Base-by-base conservation (phyloP, 495 filamentous ascomycete species). In the Tuber umbilicatum region DNA sequence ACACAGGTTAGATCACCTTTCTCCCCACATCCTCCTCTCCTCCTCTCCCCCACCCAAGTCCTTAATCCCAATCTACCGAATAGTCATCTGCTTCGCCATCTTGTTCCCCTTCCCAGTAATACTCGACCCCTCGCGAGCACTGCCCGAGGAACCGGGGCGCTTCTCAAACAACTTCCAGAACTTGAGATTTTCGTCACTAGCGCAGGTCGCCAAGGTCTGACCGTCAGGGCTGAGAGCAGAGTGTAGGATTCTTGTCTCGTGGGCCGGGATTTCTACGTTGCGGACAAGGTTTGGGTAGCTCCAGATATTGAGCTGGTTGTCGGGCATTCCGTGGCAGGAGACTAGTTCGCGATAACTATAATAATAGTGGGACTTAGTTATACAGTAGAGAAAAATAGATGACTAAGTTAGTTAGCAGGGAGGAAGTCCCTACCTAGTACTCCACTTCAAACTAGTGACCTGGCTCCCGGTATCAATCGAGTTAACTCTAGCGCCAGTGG, bases 131-230 rank as follows among this genome's bases (percentile, higher is more conserved):
- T 71, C 42, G 71, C 86, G 83, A 45, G 87, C 27, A 27, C 27
- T 64, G 16, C 87, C 85, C 55, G 88, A 83, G 19, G 89, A 85
- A 41, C 93, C 94, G 37, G 93, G 85, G 87, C 97, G 97, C 89
- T 96, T 97, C 88, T 99, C 95, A 79, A 99, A 99, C 77, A 98
- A 85, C 90, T 98, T 99, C 95, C 95, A 99, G 88, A 99, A 99
- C 84, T 99, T 99, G 83, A 99, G 87, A 82, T 90, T 93, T 88
- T 99, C 95, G 82, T 99, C 95, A 69, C 75, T 79, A 43, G 81
- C 91, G 70, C 95, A 94, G 38, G 95, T 98, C 69, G 96, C 95
- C 27, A 99, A 89, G 87, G 97, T 97, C 86, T 97, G 94, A 43
- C 95, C 96, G 81, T 98, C 96, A 2, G 95, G 96, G 84, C 93